Evolutionary conservation across 768 basidiomycete genomes (phyloP), one percentile per base, ranked within the genome.

Genomic region (Sporobolomyces pararoseus): DNA sequence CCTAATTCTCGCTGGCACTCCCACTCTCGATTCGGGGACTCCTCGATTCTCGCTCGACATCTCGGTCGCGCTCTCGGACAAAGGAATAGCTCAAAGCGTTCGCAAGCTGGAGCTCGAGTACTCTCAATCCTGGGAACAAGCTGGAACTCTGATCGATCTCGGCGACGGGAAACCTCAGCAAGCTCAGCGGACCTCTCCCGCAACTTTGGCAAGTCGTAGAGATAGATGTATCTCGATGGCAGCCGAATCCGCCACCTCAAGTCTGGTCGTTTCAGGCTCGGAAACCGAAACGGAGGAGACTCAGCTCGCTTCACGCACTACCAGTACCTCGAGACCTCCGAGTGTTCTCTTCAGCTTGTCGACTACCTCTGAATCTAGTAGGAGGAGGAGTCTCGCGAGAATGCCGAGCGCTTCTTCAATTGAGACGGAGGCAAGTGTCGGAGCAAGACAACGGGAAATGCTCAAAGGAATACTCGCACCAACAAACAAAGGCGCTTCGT

Each of bases 81-180:
- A 51, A 64, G 5, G 23, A 47, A 21, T 47, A 12, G 21, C 12
- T 47, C 67, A 65, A 13, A 52, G 65, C 10, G 51, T 65, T 21
- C 63, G 63, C 3, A 59, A 64, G 23, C 46, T 76, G 63, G 74
- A 75, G 37, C 34, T 65, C 37, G 51, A 68, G 31, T 76, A 64
- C 58, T 34, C 42, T 9, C 46, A 42, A 3, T 75, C 70, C 68
- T 77, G 76, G 76, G 76, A 77, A 63, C 73, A 74, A 60, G 74
- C 73, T 2, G 65, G 68, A 16, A 71, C 73, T 3, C 68, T 77
- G 17, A 63, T 75, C 70, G 63, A 75, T 50, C 73, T 77, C n/a
- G 76, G 73, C 25, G 71, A 72, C 62, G 71, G 73, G 14, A 65
- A 65, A 37, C 32, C 42, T 4, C 47, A 54, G 6, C 13, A 29